Evolutionary conservation across 768 basidiomycete species (phyloP).

Genomic region (Boletus edulis): DNA sequence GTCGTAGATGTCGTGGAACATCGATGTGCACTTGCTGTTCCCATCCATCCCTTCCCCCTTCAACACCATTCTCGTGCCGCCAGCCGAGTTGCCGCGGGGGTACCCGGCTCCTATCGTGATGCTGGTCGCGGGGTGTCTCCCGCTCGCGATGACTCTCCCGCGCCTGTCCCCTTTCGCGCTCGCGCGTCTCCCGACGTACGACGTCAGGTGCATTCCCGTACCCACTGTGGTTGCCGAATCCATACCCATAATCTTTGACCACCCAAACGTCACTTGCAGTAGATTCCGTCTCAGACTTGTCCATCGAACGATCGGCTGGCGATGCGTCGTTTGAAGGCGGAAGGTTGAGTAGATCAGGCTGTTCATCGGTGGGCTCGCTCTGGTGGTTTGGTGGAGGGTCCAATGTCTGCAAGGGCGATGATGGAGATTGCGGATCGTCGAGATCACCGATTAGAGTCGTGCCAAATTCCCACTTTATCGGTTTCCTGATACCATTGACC

Average conservation of each 20-base stretch:
- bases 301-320: background rate
- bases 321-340: background rate
- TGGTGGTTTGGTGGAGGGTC: background rate
- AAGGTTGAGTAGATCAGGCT: background rate
- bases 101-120: conserved; percentile 19
- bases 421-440: background rate
- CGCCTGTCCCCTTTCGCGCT: conserved; percentile 22
- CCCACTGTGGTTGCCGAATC: conserved; percentile 51
- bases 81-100: conserved; percentile 17
- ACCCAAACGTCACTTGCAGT: conserved; percentile 41
- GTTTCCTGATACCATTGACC: conserved; percentile 11
- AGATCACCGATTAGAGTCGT: conserved; percentile 32
- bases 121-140: conserved; percentile 11
- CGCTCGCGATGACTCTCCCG: conserved; percentile 14
- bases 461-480: conserved; percentile 58
- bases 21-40: conserved; percentile 21
- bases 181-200: conserved; percentile 29
- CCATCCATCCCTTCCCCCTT: conserved; percentile 22
- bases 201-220: conserved; percentile 32
- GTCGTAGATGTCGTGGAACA: conserved; percentile 20
- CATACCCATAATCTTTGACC: conserved; percentile 63
- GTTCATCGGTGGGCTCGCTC: background rate
- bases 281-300: conserved; percentile 15
- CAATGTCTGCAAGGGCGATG: background rate
- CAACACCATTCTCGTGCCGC: conserved; percentile 27